phyloP scores from a whole-genome alignment of 768 basidiomycete species.

The Tricholoma hemisulphureum region DNA sequence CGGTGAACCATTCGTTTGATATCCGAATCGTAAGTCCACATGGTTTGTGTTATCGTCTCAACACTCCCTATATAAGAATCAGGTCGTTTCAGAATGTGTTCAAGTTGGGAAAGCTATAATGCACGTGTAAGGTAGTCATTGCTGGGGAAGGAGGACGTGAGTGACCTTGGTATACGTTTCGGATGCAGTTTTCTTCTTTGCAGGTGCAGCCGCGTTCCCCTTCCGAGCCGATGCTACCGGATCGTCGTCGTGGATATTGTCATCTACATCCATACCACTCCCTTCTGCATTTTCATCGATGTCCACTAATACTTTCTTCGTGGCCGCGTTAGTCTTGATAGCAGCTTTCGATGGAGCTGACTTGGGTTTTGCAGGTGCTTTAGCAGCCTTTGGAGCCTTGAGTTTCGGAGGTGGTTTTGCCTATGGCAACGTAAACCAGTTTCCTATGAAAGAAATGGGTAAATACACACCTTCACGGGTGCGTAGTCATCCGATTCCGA shows the following conservation, averaged over 20 bases:
- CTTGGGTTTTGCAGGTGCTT: constrained; percentile 39
- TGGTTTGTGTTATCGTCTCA: constrained; percentile 77
- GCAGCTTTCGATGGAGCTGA: constrained; percentile 21
- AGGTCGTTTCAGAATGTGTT: constrained; percentile 89
- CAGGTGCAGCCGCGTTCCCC: constrained; percentile 24
- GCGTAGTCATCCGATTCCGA: constrained; percentile 70
- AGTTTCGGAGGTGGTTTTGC: constrained; percentile 26
- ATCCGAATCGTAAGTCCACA: constrained; percentile 93
- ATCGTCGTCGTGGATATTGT: constrained; percentile 38
- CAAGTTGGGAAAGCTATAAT: constrained; percentile 83
- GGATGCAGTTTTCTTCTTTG: constrained; percentile 84
- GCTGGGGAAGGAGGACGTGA: constrained; percentile 1
- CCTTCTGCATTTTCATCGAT: constrained; percentile 63
- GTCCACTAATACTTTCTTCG: constrained; percentile 68
- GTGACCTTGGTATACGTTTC: constrained; percentile 88
- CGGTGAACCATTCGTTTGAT: constrained; percentile 80
- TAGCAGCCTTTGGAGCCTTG: constrained; percentile 12
- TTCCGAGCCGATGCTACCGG: constrained; percentile 22
- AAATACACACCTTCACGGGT: constrained; percentile 47
- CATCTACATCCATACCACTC: constrained; percentile 42
- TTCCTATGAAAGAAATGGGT: constrained; percentile 4
- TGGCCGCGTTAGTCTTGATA: constrained; percentile 41
- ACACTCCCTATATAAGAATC: constrained; percentile 97
- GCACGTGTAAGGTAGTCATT: not conserved
- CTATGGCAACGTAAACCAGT: constrained; percentile 10